Percentiles rank a stretch among this genome's conserved stretches.
These are phyloP conservation scores for Nyctanthes arbortristis DNA, from an alignment of 257 asterid species.

Conservation along the genomic window DNA sequence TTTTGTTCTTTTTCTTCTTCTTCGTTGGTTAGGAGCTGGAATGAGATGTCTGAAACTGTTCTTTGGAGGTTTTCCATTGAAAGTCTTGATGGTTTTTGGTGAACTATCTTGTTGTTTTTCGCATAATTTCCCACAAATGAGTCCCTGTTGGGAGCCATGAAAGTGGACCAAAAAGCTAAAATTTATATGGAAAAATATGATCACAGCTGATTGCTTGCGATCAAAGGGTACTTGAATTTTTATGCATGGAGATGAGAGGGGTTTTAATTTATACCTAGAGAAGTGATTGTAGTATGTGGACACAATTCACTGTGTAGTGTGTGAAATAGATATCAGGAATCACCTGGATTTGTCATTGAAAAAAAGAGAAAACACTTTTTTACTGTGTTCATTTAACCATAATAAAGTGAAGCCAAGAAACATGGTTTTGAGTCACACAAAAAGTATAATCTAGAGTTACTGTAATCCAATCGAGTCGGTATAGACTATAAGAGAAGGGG, in stretches of 20 bases:
- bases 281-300: conserved; percentile 34
- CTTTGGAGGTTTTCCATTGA: conserved; percentile 62
- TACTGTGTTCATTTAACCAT: neutral
- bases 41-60: conserved; percentile 75
- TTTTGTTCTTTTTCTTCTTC: conserved; percentile 14
- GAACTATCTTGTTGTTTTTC: conserved; percentile 18
- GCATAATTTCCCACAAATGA: conserved; percentile 26
- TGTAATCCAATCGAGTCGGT: too few relatives aligned
- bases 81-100: conserved; percentile 49
- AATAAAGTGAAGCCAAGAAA: neutral
- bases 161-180: neutral
- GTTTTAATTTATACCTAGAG: conserved; percentile 38
- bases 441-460: too few relatives aligned
- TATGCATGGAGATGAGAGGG: neutral
- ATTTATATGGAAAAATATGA: neutral
- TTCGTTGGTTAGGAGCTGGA: conserved; percentile 31
- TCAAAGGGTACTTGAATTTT: neutral
- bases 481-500: too few relatives aligned
- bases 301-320: conserved; percentile 21
- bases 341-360: conserved; percentile 28
- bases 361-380: neutral
- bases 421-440: too few relatives aligned
- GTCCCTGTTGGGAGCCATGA: conserved; percentile 47
- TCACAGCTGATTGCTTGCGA: neutral
- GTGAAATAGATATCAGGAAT: conserved; percentile 18